These are phyloP conservation scores for Aspergillus incahuasiensis DNA, from an alignment of 495 filamentous ascomycete species.

Conservation along the genomic window DNA sequence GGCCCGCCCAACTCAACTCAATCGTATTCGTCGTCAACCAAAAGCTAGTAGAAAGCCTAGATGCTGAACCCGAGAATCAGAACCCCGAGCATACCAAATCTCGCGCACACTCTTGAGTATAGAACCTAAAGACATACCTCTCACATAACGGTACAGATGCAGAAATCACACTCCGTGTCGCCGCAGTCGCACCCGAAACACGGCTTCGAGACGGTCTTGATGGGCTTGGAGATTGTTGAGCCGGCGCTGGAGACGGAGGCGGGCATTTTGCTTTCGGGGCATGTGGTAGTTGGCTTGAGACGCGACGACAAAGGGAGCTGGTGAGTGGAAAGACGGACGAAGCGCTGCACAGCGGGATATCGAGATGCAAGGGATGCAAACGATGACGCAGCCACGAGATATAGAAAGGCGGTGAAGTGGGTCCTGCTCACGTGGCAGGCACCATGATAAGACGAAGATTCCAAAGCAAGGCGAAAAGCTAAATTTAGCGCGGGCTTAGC, in stretches of 20 bases:
- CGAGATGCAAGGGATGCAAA: background rate
- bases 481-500: slow-evolving; percentile 7
- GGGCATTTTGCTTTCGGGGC: slow-evolving; percentile 16
- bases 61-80: no score
- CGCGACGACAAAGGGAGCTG: no score
- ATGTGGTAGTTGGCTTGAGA: no score
- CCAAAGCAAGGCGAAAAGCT: background rate
- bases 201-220: slow-evolving; percentile 40
- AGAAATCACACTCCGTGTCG: slow-evolving; percentile 42
- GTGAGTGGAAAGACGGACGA: no score
- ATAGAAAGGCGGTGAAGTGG: background rate
- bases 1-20: no score
- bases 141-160: slow-evolving; percentile 45
- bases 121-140: background rate
- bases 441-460: background rate
- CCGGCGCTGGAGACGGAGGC: slow-evolving; percentile 25
- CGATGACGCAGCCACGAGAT: slow-evolving; percentile 5
- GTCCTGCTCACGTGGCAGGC: background rate
- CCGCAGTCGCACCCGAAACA: slow-evolving; percentile 45
- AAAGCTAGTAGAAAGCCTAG: no score
- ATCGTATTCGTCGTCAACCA: no score
- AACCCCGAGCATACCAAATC: no score
- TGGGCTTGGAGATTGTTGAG: slow-evolving; percentile 36
- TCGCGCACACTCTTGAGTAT: no score
- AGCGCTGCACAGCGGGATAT: no score